Percentiles rank a stretch among this genome's conserved stretches.
phyloP scores from a whole-genome alignment of 192 early-diverging fungal species.

The Backusella liffmaniae region DNA sequence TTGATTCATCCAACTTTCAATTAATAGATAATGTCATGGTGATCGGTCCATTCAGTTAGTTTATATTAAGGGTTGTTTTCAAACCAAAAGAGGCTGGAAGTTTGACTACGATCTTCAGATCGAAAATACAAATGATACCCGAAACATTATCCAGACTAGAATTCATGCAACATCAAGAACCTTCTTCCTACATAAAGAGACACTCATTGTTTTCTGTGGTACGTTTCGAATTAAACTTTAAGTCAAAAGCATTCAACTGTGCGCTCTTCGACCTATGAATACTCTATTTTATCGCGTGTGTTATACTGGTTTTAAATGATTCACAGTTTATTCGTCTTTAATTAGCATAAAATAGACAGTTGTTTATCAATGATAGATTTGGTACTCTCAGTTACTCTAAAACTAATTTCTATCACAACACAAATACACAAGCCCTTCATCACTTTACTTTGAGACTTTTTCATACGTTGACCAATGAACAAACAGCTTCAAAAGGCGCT shows the following conservation, averaged over 20 bases:
- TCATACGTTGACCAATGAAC: neutral
- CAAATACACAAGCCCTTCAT: neutral
- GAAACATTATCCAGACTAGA: slow-evolving; percentile 75
- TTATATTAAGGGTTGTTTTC: slow-evolving; percentile 78
- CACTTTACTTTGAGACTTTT: neutral
- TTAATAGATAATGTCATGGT: slow-evolving; percentile 44
- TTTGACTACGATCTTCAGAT: slow-evolving; percentile 85
- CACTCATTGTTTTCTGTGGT: slow-evolving; percentile 65
- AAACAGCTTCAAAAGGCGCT: neutral
- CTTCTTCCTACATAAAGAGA: slow-evolving; percentile 64
- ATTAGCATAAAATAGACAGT: too few relatives aligned
- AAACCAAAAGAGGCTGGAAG: slow-evolving; percentile 82
- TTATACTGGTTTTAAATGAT: neutral
- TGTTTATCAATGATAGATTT: neutral
- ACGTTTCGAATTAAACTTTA: too few relatives aligned
- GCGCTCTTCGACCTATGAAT: too few relatives aligned
- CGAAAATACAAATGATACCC: slow-evolving; percentile 86
- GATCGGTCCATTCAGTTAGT: slow-evolving; percentile 66
- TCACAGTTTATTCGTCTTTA: neutral
- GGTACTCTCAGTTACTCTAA: too few relatives aligned
- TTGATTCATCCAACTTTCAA: slow-evolving; percentile 70
- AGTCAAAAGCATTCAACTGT: too few relatives aligned
- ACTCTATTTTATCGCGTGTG: too few relatives aligned
- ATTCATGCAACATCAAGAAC: slow-evolving; percentile 77
- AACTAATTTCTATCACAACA: too few relatives aligned